Conservation (phyloP, 2,329 filamentous ascomycete genomes). For the Lachnellula subtilissima region DNA sequence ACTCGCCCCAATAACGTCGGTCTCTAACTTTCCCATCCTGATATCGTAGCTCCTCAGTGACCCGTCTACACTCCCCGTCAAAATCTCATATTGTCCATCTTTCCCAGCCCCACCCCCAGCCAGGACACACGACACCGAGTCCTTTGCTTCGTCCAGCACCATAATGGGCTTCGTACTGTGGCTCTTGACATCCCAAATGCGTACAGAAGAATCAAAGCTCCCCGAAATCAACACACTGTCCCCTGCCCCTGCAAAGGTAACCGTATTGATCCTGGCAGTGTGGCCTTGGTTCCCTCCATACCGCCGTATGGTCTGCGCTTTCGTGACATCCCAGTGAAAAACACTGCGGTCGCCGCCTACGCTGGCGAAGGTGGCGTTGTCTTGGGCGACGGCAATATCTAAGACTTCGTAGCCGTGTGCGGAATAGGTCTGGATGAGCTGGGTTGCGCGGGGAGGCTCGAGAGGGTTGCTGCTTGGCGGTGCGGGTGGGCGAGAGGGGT, state of each 20-base stretch:
- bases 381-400: slow-evolving; percentile 65
- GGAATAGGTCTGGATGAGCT: slow-evolving; percentile 79
- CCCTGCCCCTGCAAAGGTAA: slow-evolving; percentile 70
- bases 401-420: slow-evolving; percentile 92
- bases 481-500: slow-evolving; percentile 53
- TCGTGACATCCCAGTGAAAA: slow-evolving; percentile 91
- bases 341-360: slow-evolving; percentile 84
- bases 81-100: slow-evolving; percentile 49
- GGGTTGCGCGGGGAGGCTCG: slow-evolving; percentile 35
- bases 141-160: slow-evolving; percentile 66
- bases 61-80: slow-evolving; percentile 80
- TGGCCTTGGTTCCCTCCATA: slow-evolving; percentile 53
- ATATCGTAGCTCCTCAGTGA: slow-evolving; percentile 78
- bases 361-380: slow-evolving; percentile 84
- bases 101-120: slow-evolving; percentile 11
- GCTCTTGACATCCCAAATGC: slow-evolving; percentile 66
- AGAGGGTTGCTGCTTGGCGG: slow-evolving; percentile 35
- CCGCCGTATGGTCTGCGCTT: slow-evolving; percentile 69
- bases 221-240: slow-evolving; percentile 69
- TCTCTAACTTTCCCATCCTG: slow-evolving; percentile 64
- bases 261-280: slow-evolving; percentile 62
- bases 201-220: slow-evolving; percentile 70
- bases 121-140: slow-evolving; percentile 50
- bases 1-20: slow-evolving; percentile 63
- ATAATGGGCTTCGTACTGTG: slow-evolving; percentile 60